Percentiles rank a stretch among this genome's conserved stretches.
Evolutionary conservation across 2,329 filamentous ascomycete genomes (phyloP).

Genomic region (Fusarium tricinctum): DNA sequence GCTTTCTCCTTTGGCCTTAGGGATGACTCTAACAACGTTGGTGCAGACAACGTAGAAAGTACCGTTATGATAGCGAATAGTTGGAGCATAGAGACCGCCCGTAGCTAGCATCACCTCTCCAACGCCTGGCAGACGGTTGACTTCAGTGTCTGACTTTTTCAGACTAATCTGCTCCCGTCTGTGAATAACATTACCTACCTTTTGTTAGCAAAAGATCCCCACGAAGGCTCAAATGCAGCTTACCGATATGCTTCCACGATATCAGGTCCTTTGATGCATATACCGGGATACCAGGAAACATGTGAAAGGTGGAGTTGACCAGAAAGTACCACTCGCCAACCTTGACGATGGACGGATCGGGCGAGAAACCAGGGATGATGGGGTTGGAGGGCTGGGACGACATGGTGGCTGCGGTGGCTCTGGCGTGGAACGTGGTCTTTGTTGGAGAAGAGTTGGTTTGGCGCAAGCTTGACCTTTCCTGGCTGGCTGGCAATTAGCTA

Average conservation of each 20-base stretch:
- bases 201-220: background rate
- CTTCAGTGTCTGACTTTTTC: conserved; percentile 2
- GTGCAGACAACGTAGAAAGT: conserved; percentile 27
- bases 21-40: conserved; percentile 6
- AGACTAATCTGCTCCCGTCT: conserved; percentile 4
- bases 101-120: conserved; percentile 17
- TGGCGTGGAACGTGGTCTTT: background rate
- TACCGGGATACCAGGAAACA: conserved; percentile 24
- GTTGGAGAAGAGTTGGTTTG: background rate
- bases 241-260: conserved; percentile 22
- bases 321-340: conserved; percentile 28
- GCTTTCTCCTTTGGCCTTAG: background rate
- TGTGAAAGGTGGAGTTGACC: conserved; percentile 28
- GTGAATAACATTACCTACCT: conserved; percentile 14
- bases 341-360: conserved; percentile 26
- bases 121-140: conserved; percentile 7
- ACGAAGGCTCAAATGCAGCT: accelerated
- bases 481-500: background rate
- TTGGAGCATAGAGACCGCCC: conserved; percentile 12
- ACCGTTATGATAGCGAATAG: conserved; percentile 6
- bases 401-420: conserved; percentile 3
- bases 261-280: conserved; percentile 18
- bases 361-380: conserved; percentile 28
- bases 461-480: background rate
- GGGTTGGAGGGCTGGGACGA: conserved; percentile 15